Base-by-base conservation (phyloP, 148 eudicot species). In the Vaccinium myrtillus region DNA sequence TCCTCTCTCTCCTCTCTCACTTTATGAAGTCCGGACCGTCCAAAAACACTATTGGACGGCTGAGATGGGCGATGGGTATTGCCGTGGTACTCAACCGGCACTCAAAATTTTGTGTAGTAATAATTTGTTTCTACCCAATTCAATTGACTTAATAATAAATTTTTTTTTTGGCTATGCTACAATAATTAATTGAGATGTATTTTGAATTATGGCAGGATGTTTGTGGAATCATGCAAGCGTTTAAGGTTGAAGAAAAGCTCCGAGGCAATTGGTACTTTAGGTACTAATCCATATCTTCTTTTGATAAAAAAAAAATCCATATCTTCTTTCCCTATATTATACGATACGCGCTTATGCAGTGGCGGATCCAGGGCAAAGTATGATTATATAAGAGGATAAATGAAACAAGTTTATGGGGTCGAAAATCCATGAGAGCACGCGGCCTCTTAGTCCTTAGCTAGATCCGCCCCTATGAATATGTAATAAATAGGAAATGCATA, bases 151-250 rank as follows among this genome's bases (percentile, higher is more conserved):
- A 2, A 32, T 69, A 25, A 27, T 25, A 8, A 2, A 9, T 25
- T 2, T 67, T 1, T 67, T 67, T 58, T 67, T 69, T 27, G 18
- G 8, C 36, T 69, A 11, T 27, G 49, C 27, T 59, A 50, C 53
- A 5, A 69, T 39, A 19, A 51, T 4, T 50, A 71, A 51, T 16
- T 27, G 21, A 16, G 25, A n/a, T 32, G 11, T 15, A 32, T 67
- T 23, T 78, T 58, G 23, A 12, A 3, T 80, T 71, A 10, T 85
- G 74, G 18, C 67, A 93, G 96, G 32, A 92, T 93, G 94, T 93
- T 93, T 88, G 91, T 88, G 58, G 93, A 91, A 81, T 89, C 96
- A 63, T 93, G 96, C 87, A 92, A 91, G 90, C 89, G 94, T 63
- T 74, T 93, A 43, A 85, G 96, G 79, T 49, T 93, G 32, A 91